These are phyloP conservation scores for Plasmodium vivax DNA, from an alignment of 169 alveolate genomes.

Conservation along the genomic window DNA sequence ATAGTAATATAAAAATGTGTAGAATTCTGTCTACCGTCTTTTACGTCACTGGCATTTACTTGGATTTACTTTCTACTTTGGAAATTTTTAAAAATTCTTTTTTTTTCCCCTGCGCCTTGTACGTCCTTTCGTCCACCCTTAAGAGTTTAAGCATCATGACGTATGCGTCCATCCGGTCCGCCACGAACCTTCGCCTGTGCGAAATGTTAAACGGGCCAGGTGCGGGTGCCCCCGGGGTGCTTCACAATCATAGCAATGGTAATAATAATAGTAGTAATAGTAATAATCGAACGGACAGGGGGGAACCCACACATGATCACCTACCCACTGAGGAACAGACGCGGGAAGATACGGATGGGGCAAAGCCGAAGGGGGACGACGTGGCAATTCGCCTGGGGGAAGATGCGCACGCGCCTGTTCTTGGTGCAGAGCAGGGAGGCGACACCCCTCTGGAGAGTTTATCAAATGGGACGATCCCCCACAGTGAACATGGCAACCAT, in stretches of 20 bases:
- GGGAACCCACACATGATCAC: background rate
- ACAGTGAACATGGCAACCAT: background rate
- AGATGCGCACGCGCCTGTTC: background rate
- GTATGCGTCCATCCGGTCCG: conserved; percentile 38
- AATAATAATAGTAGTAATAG: background rate
- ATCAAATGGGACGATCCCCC: background rate
- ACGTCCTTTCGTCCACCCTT: conserved; percentile 33
- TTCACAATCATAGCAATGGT: no score
- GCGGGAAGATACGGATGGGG: background rate
- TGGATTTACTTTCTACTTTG: conserved; percentile 24
- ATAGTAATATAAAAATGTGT: conserved; percentile 55
- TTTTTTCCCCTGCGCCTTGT: background rate
- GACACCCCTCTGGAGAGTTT: background rate
- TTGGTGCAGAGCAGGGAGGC: background rate
- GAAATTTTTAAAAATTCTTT: conserved; percentile 18
- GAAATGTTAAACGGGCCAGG: background rate
- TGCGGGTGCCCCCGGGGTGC: background rate
- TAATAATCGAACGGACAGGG: background rate
- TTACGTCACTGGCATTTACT: conserved; percentile 39
- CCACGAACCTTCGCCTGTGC: conserved; percentile 6
- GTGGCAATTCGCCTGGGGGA: background rate
- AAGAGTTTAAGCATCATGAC: conserved; percentile 50
- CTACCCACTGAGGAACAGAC: background rate
- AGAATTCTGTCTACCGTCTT: conserved; percentile 50
- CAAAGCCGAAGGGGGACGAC: background rate